These are phyloP conservation scores for Rubroshorea leprosula DNA, from an alignment of 345 rosid genomes.

Conservation along the genomic window DNA sequence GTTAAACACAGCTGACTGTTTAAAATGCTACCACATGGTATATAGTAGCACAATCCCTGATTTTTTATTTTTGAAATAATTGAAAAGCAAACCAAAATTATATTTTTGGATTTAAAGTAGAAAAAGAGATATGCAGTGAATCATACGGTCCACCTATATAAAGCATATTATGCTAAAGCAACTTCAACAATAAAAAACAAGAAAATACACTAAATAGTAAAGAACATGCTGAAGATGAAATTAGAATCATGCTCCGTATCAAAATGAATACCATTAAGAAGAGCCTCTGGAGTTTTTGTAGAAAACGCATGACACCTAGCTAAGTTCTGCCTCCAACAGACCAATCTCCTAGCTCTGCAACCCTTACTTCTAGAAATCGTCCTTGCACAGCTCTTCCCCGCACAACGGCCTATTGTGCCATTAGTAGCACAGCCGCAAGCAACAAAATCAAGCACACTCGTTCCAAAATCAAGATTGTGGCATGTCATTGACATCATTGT, in stretches of 20 bases:
- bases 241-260: constrained; percentile 1
- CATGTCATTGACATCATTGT: constrained; percentile 73
- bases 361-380: constrained; percentile 28
- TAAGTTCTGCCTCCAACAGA: constrained; percentile 39
- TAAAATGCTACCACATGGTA: too few relatives aligned
- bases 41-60: too few relatives aligned
- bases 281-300: constrained; percentile 51
- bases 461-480: constrained; percentile 58
- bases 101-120: too few relatives aligned
- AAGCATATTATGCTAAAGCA: background rate
- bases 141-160: too few relatives aligned
- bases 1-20: background rate
- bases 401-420: constrained; percentile 39
- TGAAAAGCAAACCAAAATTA: background rate
- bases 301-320: constrained; percentile 46
- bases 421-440: constrained; percentile 59
- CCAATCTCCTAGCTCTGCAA: constrained; percentile 36
- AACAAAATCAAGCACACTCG: constrained; percentile 50
- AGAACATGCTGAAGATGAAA: background rate
- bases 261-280: constrained; percentile 44
- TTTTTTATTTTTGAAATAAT: too few relatives aligned
- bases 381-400: constrained; percentile 29
- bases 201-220: background rate
- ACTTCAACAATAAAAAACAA: background rate
- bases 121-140: too few relatives aligned